phyloP scores from a whole-genome alignment of 176 grass and related monocot species.

The Alopecurus myosuroides region DNA sequence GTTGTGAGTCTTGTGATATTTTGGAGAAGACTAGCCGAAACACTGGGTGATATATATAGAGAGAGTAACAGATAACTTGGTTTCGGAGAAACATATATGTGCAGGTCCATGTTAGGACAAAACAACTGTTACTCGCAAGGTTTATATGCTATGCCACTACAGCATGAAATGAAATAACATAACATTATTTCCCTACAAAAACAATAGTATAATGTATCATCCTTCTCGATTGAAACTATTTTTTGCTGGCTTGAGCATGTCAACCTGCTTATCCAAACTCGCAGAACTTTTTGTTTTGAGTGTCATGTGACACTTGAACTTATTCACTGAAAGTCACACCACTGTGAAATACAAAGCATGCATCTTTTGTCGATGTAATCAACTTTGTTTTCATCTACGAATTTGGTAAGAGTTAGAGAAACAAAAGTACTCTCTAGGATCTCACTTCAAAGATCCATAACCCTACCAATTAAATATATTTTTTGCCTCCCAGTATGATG shows the following conservation, averaged over 20 bases:
- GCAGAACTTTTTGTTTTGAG: not conserved
- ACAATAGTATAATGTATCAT: not conserved
- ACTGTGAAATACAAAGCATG: slow-evolving; percentile 20
- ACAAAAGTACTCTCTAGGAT: slow-evolving; percentile 26
- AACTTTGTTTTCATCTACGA: slow-evolving; percentile 23
- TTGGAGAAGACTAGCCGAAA: slow-evolving; percentile 16
- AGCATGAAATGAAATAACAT: not conserved
- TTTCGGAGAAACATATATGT: not conserved
- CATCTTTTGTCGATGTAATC: not conserved
- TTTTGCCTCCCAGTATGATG: not conserved
- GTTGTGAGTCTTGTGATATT: not conserved
- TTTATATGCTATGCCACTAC: not conserved
- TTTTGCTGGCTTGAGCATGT: not conserved
- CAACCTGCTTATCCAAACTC: not conserved
- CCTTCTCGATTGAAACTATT: not conserved
- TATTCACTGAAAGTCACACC: slow-evolving; percentile 5
- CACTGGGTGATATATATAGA: not conserved
- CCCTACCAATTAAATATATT: slow-evolving; percentile 7
- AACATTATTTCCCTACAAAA: not conserved
- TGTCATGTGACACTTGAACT: not conserved
- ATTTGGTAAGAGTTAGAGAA: not conserved
- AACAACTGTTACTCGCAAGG: slow-evolving; percentile 19
- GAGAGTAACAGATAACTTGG: not conserved
- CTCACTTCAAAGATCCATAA: slow-evolving; percentile 25
- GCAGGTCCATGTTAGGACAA: slow-evolving; percentile 9